Conservation (phyloP, 495 filamentous ascomycete species). For the Trichoderma erinaceum region DNA sequence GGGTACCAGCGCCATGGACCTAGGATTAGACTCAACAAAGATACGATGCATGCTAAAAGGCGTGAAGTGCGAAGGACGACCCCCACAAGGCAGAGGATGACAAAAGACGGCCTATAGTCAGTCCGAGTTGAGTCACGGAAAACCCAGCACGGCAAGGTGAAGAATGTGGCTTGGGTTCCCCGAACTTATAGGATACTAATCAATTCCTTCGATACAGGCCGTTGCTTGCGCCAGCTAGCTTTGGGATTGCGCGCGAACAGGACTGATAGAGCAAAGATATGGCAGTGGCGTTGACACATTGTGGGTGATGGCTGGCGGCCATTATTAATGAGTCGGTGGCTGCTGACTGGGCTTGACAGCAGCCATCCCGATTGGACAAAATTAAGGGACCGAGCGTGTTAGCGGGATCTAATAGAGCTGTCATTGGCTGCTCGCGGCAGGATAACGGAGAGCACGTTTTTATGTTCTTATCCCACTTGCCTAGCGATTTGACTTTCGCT, state of each 20-base stretch:
- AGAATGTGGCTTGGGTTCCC: not conserved
- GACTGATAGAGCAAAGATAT: no score
- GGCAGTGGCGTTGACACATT: not conserved
- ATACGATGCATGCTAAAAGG: not conserved
- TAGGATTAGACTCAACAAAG: not conserved
- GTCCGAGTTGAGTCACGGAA: conserved; percentile 1
- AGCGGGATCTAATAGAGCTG: not conserved
- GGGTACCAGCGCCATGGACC: not conserved
- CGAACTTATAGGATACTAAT: no score
- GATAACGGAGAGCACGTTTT: not conserved
- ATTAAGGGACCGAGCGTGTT: not conserved
- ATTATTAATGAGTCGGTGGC: conserved; percentile 2
- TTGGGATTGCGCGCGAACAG: no score
- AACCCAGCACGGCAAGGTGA: not conserved
- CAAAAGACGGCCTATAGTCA: not conserved
- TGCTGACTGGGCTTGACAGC: not conserved
- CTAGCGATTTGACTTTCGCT: not conserved
- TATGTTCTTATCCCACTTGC: not conserved
- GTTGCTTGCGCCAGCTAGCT: no score
- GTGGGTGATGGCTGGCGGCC: not conserved
- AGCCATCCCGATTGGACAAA: not conserved
- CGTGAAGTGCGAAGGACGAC: not conserved
- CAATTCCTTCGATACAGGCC: no score
- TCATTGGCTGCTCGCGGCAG: not conserved
- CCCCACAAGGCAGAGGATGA: not conserved